Percentiles rank a stretch among this genome's conserved stretches.
Evolutionary conservation across 2,329 filamentous ascomycete genomes (phyloP).

Genomic region (Ascochyta pisi): DNA sequence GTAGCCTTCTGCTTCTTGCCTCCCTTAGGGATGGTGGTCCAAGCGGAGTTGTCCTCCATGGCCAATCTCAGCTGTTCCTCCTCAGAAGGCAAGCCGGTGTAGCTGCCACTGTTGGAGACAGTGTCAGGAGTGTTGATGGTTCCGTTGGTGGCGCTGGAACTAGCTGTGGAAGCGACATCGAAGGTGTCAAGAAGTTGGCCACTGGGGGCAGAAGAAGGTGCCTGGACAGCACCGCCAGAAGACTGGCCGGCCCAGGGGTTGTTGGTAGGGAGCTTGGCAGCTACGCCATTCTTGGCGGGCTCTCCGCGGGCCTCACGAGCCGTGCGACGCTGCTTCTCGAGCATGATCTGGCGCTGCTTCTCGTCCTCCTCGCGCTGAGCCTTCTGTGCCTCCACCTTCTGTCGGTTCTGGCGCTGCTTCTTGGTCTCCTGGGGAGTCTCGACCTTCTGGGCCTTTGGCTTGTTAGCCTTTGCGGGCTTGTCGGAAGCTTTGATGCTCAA

Average conservation of each 20-base stretch:
- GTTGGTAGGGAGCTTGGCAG: constrained; percentile 54
- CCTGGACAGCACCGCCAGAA: constrained; percentile 31
- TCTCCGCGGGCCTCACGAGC: constrained; percentile 84
- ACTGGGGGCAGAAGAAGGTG: constrained; percentile 28
- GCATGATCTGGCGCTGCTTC: constrained; percentile 73
- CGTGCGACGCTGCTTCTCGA: constrained; percentile 83
- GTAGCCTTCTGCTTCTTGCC: constrained; percentile 62
- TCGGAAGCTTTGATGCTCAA: constrained; percentile 76
- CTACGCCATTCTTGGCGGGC: constrained; percentile 78
- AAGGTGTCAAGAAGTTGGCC: constrained; percentile 59
- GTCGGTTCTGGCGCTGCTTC: constrained; percentile 92
- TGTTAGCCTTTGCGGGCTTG: constrained; percentile 63
- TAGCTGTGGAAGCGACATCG: constrained; percentile 52
- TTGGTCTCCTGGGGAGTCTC: constrained; percentile 73
- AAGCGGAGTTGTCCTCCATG: constrained; percentile 60
- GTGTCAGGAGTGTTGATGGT: constrained; percentile 49
- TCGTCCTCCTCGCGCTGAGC: constrained; percentile 77
- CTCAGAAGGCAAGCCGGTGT: constrained; percentile 62
- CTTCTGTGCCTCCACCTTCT: constrained; percentile 85
- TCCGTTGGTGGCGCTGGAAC: constrained; percentile 50
- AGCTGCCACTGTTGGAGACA: constrained; percentile 43
- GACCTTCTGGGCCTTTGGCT: constrained; percentile 67
- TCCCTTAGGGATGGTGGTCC: constrained; percentile 65
- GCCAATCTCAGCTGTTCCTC: constrained; percentile 66
- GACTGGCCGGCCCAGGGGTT: constrained; percentile 62